Evolutionary conservation across 345 rosid species (phyloP), one percentile per base, ranked within the genome.

Genomic region (Pelargonium nanum): DNA sequence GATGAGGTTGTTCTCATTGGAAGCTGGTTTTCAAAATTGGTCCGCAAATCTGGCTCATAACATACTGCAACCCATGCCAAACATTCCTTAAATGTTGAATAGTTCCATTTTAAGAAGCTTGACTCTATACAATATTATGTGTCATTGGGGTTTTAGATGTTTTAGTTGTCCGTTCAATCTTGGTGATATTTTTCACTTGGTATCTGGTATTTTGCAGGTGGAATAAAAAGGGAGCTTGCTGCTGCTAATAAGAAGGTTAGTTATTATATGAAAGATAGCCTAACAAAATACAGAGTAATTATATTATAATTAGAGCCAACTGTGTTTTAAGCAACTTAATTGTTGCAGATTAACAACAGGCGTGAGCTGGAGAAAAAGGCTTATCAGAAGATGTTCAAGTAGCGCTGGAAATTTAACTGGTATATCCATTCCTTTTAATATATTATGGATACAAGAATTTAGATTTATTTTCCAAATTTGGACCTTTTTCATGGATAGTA

Each of bases 231-330:
- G 73, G 98, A 89, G 77, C 87, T 89, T 70, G 79, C 75, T 30
- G 85, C 80, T 65, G 93, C 84, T 56, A 81, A 76, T 81, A 92
- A 80, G 73, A 92, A 85, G 98, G 98, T 89, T 55, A 4, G 79
- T 65, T 26, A n/a, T 9, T 9, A 10, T 4, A n/a, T 32, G 26
- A 56, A 68, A 60, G 59, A 60, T 55, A 16, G 19, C 53, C 15
- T 70, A 5, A 2, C 28, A 25, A 30, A n/a, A 57, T 57, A 2
- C 28, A 25, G 25, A n/a, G 55, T 57, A 22, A 56, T 26, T 28
- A 20, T 19, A 66, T 40, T 59, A 19, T 64, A 20, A 59, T 23
- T 28, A 1, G 24, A 10, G n/a, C 26, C 60, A 32, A 44, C 24
- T 13, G 62, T 40, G 26, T 60, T 40, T 21, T 16, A 21, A 62